These are phyloP conservation scores for Petunia axillaris DNA, from an alignment of 257 asterid genomes.

Conservation along the genomic window DNA sequence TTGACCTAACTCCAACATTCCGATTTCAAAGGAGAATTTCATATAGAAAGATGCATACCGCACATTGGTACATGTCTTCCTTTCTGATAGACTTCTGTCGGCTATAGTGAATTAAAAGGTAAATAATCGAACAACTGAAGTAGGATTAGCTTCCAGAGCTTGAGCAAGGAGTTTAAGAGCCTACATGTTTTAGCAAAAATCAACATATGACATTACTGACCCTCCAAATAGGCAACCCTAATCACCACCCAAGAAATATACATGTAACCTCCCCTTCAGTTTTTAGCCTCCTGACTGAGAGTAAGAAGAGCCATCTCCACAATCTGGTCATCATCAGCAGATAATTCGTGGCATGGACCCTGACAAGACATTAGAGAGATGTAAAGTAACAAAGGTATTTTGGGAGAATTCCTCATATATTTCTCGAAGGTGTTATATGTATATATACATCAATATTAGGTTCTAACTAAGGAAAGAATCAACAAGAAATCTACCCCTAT, in stretches of 20 bases:
- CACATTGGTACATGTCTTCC: conserved; percentile 46
- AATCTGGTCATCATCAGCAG: conserved; percentile 40
- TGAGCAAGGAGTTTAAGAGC: conserved; percentile 47
- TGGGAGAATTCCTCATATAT: no score
- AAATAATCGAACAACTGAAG: conserved; percentile 45
- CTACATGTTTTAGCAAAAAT: conserved; percentile 30
- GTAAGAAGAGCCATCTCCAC: conserved; percentile 49
- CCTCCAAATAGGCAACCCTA: conserved; percentile 19
- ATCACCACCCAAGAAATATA: conserved; percentile 25
- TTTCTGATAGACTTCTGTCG: conserved; percentile 44
- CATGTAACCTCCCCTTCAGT: conserved; percentile 42
- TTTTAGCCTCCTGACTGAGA: conserved; percentile 43
- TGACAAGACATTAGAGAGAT: conserved; percentile 23
- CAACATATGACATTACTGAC: conserved; percentile 23
- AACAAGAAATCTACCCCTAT: no score
- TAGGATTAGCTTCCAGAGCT: conserved; percentile 48
- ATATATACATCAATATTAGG: no score
- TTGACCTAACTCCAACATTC: not conserved
- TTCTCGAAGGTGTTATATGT: no score
- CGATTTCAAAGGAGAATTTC: conserved; percentile 13
- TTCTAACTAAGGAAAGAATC: no score
- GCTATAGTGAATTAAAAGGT: conserved; percentile 50
- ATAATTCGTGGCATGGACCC: conserved; percentile 34
- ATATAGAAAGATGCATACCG: conserved; percentile 38
- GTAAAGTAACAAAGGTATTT: no score